Base-by-base conservation (phyloP, 345 rosid species). In the Rhizophora mangle region DNA sequence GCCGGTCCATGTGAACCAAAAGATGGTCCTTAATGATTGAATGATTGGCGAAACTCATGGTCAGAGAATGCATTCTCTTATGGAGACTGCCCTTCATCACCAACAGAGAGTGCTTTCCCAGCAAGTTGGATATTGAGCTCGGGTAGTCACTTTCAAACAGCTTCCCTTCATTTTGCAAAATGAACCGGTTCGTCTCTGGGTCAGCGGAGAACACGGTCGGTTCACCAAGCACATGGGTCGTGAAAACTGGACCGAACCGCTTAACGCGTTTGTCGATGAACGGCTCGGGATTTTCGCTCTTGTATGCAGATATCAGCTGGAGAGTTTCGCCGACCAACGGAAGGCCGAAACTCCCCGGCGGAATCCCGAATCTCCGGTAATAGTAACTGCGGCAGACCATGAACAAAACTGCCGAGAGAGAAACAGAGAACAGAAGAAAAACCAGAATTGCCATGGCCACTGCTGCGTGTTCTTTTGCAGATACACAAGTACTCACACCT, bases 281-380 rank as follows among this genome's bases (percentile, higher is more conserved):
- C 27, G 97, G 99, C 64, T 96, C 97, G 0, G 98, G 99, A 68
- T 92, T 88, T 73, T 96, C 99, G 0, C 96, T 96, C 76, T 89
- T 96, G 97, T 96, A 96, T 2, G 99, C 98, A 1, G 87, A 73
- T 34, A 96, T 92, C 24, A 96, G 85, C 66, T 90, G 96, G 4
- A 92, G 77, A 9, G 98, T 90, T 79, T 96, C 99, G 0, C 99
- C 99, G 21, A 92, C 64, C 1, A 92, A 75, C 57, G 98, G 99
- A n/a, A 90, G 72, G 0, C 99, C 99, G 3, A 87, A 80, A 65
- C 72, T 88, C 58, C 98, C 99, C 47, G 97, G 98, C 39, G 99
- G 99, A 7, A 95, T 70, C 60, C 89, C 80, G 74, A 72, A 81
- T 5, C 90, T 72, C 10, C 90, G 83, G 75, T 69, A 71, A 49